Conservation (phyloP, 148 eudicot genomes). For the Camellia sinensis region DNA sequence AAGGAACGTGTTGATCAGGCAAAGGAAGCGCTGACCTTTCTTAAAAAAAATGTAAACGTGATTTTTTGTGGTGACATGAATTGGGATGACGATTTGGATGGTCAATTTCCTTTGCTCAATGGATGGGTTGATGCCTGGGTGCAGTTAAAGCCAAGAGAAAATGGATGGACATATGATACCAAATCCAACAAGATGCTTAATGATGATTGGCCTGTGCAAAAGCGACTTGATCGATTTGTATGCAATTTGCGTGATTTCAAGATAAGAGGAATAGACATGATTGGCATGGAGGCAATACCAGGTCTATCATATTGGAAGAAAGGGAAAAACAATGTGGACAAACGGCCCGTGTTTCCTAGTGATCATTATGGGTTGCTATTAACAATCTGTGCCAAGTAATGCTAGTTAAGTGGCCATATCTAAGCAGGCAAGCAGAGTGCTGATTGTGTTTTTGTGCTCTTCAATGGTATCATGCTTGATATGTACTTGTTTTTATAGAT, state of each 20-base stretch:
- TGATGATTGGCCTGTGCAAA: constrained; percentile 53
- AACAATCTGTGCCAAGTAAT: too few relatives aligned
- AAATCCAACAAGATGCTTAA: constrained; percentile 72
- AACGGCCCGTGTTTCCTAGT: constrained; percentile 82
- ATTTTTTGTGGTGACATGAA: too few relatives aligned
- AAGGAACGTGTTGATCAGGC: constrained; percentile 91
- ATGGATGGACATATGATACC: constrained; percentile 81
- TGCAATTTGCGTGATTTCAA: constrained; percentile 55
- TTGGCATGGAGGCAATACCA: constrained; percentile 9
- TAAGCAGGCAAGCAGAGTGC: too few relatives aligned
- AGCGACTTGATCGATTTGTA: constrained; percentile 66
- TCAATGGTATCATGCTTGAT: not conserved
- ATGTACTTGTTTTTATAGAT: not conserved
- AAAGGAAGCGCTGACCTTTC: constrained; percentile 54
- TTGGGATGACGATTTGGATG: too few relatives aligned
- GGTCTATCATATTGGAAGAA: constrained; percentile 57
- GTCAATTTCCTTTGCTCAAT: constrained; percentile 45
- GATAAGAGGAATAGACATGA: constrained; percentile 1
- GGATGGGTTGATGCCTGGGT: constrained; percentile 91
- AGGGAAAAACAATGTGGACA: constrained; percentile 46
- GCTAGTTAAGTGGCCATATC: too few relatives aligned
- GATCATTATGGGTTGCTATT: too few relatives aligned
- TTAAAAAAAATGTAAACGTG: constrained; percentile 39
- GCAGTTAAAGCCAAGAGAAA: constrained; percentile 52
- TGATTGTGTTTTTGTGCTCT: constrained; percentile 23